Percentiles rank a stretch among this genome's conserved stretches.
These are phyloP conservation scores for Phytopythium litorale DNA, from an alignment of 352 stramenopile species.

Conservation along the genomic window DNA sequence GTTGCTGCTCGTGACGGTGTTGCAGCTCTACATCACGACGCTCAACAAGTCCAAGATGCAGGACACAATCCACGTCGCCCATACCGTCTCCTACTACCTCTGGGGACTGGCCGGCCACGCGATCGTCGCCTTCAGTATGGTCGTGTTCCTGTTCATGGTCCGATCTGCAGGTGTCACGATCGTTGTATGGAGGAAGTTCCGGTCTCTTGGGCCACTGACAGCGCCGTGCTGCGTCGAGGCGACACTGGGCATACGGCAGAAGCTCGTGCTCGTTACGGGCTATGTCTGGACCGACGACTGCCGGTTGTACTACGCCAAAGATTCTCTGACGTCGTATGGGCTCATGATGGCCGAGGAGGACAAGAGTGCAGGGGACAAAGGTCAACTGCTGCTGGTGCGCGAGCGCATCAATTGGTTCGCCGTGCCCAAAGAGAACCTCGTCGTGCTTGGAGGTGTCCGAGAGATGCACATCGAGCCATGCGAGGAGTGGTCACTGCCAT, in stretches of 20 bases:
- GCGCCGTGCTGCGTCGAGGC: conserved; percentile 11
- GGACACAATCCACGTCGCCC: conserved; percentile 7
- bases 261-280: conserved; percentile 14
- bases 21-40: conserved; percentile 22
- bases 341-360: not conserved
- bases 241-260: conserved; percentile 10
- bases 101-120: conserved; percentile 23
- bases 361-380: not conserved
- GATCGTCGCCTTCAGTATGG: conserved; percentile 22
- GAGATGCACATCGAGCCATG: not conserved
- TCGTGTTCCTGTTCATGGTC: conserved; percentile 16
- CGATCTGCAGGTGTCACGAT: conserved; percentile 16
- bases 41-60: conserved; percentile 24
- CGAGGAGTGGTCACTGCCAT: not conserved
- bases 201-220: not conserved
- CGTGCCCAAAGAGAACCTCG: not conserved
- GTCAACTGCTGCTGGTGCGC: not conserved
- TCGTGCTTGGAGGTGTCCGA: not conserved
- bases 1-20: conserved; percentile 11
- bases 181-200: conserved; percentile 10
- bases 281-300: conserved; percentile 12
- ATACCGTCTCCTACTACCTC: conserved; percentile 22
- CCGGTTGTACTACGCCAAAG: not conserved
- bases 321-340: not conserved
- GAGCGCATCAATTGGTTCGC: not conserved